These are phyloP conservation scores for Saccharomyces eubayanus DNA, from an alignment of 805 yeast species.

Conservation along the genomic window DNA sequence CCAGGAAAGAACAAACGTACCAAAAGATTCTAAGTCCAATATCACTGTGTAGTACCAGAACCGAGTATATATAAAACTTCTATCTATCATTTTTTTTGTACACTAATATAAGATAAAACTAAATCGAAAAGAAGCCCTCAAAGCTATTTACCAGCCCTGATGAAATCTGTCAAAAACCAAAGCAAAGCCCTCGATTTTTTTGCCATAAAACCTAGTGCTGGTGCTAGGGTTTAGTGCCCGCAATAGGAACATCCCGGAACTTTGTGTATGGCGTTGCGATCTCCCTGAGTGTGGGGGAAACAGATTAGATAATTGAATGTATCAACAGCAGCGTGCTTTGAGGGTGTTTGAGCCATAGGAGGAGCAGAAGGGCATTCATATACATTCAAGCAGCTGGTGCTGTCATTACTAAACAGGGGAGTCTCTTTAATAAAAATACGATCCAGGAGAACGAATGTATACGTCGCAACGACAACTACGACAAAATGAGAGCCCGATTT, in stretches of 20 bases:
- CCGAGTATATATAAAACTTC: neutral
- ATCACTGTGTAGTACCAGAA: neutral
- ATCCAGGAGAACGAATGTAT: neutral
- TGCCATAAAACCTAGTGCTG: neutral
- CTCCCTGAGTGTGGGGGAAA: neutral
- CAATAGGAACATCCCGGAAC: neutral
- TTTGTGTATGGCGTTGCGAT: neutral
- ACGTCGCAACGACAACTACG: neutral
- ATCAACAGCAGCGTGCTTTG: neutral
- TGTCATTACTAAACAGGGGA: neutral
- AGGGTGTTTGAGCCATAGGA: neutral
- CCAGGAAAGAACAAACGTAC: constrained; percentile 51
- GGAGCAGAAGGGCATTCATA: neutral
- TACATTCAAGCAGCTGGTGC: neutral
- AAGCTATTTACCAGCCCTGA: neutral
- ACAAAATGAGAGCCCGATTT: neutral
- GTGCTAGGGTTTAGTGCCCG: neutral
- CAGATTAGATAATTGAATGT: neutral
- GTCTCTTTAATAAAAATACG: neutral
- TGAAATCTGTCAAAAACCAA: neutral
- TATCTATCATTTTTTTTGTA: neutral
- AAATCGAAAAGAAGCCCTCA: neutral
- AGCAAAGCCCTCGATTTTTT: neutral
- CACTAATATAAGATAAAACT: neutral
- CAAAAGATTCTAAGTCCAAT: constrained; percentile 18